phyloP scores from a whole-genome alignment of 179 eudicot species.

The Actinidia arguta region DNA sequence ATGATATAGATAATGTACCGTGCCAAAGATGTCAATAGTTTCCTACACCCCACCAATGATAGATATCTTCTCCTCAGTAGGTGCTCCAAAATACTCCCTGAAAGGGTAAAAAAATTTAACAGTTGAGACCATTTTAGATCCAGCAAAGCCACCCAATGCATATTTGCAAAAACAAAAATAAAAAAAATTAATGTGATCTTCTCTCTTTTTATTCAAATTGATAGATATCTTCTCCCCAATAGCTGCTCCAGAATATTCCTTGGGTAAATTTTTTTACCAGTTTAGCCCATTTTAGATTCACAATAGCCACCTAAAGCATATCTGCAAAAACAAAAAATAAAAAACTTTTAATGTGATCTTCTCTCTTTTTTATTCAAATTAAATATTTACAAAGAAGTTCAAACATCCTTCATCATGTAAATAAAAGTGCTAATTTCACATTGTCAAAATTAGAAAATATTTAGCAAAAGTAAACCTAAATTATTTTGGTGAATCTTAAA shows the following conservation, averaged over 20 bases:
- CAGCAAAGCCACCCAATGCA: constrained; percentile 86
- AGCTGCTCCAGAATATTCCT: too few relatives aligned
- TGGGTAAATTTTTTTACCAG: too few relatives aligned
- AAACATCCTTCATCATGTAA: neutral
- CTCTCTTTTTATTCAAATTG: too few relatives aligned
- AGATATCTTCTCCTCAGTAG: constrained; percentile 49
- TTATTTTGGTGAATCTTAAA: neutral
- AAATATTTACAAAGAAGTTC: neutral
- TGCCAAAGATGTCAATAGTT: constrained; percentile 36
- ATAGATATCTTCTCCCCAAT: too few relatives aligned
- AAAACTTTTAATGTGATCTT: neutral
- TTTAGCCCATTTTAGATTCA: too few relatives aligned
- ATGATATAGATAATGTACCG: constrained; percentile 38
- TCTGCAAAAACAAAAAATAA: constrained; percentile 61
- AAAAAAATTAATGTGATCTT: too few relatives aligned
- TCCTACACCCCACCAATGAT: constrained; percentile 64
- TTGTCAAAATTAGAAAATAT: too few relatives aligned
- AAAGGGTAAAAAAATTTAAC: constrained; percentile 72
- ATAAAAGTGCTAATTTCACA: too few relatives aligned
- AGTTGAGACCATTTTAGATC: constrained; percentile 54
- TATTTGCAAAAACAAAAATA: constrained; percentile 57
- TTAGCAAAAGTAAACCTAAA: neutral
- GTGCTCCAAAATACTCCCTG: constrained; percentile 60
- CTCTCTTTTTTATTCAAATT: neutral
- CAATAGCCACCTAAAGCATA: too few relatives aligned